Percentiles rank a stretch among this genome's conserved stretches.
Conservation (phyloP, 2,329 filamentous ascomycete genomes). For the Ophiostoma pallidulum region DNA sequence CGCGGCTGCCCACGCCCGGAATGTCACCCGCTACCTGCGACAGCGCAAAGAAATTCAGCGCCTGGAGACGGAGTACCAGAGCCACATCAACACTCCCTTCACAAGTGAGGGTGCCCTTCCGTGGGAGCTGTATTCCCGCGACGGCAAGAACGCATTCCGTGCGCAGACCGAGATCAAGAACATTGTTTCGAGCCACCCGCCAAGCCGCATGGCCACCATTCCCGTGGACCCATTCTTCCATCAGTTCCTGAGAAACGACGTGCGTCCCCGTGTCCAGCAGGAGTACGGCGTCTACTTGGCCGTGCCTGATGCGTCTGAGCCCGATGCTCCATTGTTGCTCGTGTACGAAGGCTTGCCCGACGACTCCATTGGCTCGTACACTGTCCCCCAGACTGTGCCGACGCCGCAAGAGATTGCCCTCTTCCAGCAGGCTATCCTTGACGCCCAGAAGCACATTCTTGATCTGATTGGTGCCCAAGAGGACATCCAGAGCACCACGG, state of each 20-base stretch:
- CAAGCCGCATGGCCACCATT: conserved; percentile 57
- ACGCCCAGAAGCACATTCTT: conserved; percentile 48
- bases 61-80: conserved; percentile 68
- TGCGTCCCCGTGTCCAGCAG: conserved; percentile 54
- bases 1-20: conserved; percentile 68
- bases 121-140: conserved; percentile 82
- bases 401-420: conserved; percentile 38
- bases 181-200: conserved; percentile 65
- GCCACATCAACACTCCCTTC: conserved; percentile 77
- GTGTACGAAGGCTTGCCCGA: conserved; percentile 57
- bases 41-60: conserved; percentile 73
- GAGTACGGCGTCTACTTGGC: conserved; percentile 66
- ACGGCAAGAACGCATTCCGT: conserved; percentile 72
- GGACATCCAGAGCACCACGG: conserved; percentile 36
- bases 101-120: conserved; percentile 59
- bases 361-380: conserved; percentile 37
- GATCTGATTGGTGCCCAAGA: conserved; percentile 52
- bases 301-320: conserved; percentile 54
- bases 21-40: conserved; percentile 79
- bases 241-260: conserved; percentile 56
- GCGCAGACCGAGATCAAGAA: conserved; percentile 66
- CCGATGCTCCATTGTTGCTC: conserved; percentile 54
- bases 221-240: conserved; percentile 73
- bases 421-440: conserved; percentile 46
- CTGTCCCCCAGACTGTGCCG: conserved; percentile 43